Evolutionary conservation across 1,284 basidiomycete genomes (phyloP).

Genomic region (Wallemia ichthyophaga): DNA sequence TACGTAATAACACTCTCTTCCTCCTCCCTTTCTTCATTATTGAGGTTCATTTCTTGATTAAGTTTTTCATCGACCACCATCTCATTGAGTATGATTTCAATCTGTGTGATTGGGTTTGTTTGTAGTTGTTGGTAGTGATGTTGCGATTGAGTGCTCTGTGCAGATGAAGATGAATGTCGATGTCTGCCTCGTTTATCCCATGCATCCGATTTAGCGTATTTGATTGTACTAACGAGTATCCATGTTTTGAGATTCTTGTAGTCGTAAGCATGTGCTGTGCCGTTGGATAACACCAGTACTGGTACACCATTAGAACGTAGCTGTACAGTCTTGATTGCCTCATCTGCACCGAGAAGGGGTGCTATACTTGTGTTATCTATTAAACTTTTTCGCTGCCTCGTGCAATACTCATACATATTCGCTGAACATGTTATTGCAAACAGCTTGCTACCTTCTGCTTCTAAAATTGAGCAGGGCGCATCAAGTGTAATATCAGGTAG

Average conservation of each 20-base stretch:
- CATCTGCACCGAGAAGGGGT: constrained; percentile 18
- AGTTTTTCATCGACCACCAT: constrained; percentile 3
- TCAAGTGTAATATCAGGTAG: constrained; percentile 46
- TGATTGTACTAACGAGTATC: background rate
- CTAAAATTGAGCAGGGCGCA: constrained; percentile 33
- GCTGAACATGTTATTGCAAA: constrained; percentile 41
- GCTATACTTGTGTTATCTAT: background rate
- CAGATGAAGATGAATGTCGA: constrained; percentile 7
- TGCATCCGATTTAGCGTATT: constrained; percentile 3
- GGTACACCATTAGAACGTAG: constrained; percentile 48
- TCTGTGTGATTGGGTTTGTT: background rate
- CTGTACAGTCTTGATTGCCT: constrained; percentile 25
- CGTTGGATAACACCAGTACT: constrained; percentile 39
- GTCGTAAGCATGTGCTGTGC: constrained; percentile 46
- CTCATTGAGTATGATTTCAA: background rate
- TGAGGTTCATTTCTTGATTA: constrained; percentile 15
- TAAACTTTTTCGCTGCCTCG: constrained; percentile 5
- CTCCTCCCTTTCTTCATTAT: constrained; percentile 24
- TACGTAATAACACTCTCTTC: constrained; percentile 48
- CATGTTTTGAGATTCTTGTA: constrained; percentile 3
- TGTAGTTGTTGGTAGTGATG: background rate
- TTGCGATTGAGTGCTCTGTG: constrained; percentile 11
- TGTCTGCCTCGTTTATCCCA: constrained; percentile 3
- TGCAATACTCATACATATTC: constrained; percentile 40
- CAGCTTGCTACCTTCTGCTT: constrained; percentile 28